Evolutionary conservation across 495 filamentous ascomycete genomes (phyloP), one percentile per base, ranked within the genome.

Genomic region (Podospora bellae-mahoneyi): DNA sequence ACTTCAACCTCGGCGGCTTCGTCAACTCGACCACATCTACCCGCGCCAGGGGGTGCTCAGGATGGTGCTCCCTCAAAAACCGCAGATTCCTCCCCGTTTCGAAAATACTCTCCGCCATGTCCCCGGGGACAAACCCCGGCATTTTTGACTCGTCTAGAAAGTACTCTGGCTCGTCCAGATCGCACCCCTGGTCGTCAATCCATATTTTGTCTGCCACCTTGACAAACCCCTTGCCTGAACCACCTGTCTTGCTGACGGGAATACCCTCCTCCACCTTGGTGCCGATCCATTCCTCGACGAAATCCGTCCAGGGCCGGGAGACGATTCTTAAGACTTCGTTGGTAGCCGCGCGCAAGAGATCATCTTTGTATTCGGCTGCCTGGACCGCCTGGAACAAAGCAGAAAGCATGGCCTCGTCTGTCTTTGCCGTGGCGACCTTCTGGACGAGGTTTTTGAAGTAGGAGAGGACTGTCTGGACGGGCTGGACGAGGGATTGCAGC

Each of bases 61-160:
- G 87, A 71, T 93, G 89, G 72, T 91, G 87, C 15, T 79, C 80
- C 66, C 88, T 86, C 20, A 97, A 79, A 64, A 96, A 86, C 28
- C 91, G 85, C 60, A 97, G 77, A 71, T 89, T 93, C 68, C 87
- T 85, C 1, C 92, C 93, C 19, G 86, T 90, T 73, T 98, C 93
- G 64, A 91, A 93, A 18, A 93, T 85, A 16, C 82, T 76, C 30
- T 85, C 79, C 13, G 88, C 87, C 69, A 89, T 83, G 26, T 92
- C 91, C 34, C 77, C 72, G 0, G 86, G 83, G 13, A 94, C 82
- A 67, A 92, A 92, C 0, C 81, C 86, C 10, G 90, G 92, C 75
- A 91, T 84, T 68, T 83, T 84, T 10, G 83, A 79, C 62, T 84
- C 80, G 60, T 88, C 82, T 66, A 91, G 85, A 27, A 82, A 80